Percentiles rank a stretch among this genome's conserved stretches.
These are phyloP conservation scores for Thoreauomyces humboldtii DNA, from an alignment of 192 early-diverging fungal genomes.

Conservation along the genomic window DNA sequence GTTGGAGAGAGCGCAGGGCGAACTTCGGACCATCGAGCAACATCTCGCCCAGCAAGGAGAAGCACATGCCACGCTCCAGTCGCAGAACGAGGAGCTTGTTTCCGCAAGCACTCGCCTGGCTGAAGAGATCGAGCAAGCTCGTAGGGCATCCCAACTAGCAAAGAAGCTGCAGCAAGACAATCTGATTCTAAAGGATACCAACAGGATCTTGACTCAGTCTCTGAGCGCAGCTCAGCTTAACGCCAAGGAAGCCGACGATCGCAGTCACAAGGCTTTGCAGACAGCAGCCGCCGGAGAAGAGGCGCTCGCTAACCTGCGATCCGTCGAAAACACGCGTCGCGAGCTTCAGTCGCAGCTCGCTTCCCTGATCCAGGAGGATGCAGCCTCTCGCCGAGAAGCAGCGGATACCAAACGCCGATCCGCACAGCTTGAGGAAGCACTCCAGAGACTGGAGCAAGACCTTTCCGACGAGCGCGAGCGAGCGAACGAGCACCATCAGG, in stretches of 20 bases:
- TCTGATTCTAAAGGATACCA: slow-evolving; percentile 3
- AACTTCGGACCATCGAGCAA: background rate
- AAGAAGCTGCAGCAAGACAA: slow-evolving; percentile 1
- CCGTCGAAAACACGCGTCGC: background rate
- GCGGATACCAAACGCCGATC: background rate
- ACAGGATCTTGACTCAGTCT: slow-evolving; percentile 3
- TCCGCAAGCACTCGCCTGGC: background rate
- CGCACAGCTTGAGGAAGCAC: background rate
- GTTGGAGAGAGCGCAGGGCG: too few species aligned
- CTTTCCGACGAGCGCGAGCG: background rate
- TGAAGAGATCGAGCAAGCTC: background rate
- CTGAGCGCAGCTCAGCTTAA: slow-evolving; percentile 1
- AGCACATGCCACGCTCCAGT: background rate
- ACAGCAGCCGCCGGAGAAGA: background rate
- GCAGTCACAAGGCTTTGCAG: background rate
- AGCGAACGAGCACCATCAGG: background rate
- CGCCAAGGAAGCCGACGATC: slow-evolving; percentile 7
- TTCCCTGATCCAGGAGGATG: background rate
- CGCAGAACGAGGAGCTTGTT: background rate
- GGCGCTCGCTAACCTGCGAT: background rate
- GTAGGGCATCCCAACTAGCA: background rate
- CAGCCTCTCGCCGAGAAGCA: background rate
- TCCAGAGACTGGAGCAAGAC: background rate
- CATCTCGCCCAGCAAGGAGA: background rate
- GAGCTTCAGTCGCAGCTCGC: slow-evolving; percentile 1